Evolutionary conservation across 2,329 filamentous ascomycete species (phyloP), one percentile per base, ranked within the genome.

Genomic region (Fusarium buharicum): DNA sequence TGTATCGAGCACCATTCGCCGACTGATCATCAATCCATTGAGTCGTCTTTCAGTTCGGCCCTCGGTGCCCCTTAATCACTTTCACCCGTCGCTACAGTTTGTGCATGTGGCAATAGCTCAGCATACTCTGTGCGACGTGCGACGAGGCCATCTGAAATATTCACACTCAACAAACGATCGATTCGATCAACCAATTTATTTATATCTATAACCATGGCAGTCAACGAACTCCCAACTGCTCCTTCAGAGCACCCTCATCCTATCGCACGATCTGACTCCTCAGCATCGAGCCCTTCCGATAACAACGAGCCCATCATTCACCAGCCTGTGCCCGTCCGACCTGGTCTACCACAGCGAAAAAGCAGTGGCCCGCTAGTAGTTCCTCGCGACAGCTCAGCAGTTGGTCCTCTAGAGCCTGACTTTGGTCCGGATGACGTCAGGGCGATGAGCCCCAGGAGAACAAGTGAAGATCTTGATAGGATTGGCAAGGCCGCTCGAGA

Each of bases 361-460:
- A 91, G 89, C 68, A 94, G 90, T 73, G 90, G 90, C 54, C 92
- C 92, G 43, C 89, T 95, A 64, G 90, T 93, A 63, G 90, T 96
- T 34, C 89, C 90, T 31, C 86, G 91, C 67, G 90, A 94, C 72
- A 90, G 85, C 70, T 86, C 85, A 17, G 86, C 89, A 56, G 86
- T 92, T 59, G 90, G 91, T 65, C 86, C 91, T 31, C 79, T 89
- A 59, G 88, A 92, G 63, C 85, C 90, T 61, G 84, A 91, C 62
- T 91, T 93, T 68, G 92, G 93, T 22, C 90, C 93, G 20, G 90
- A 92, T 74, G 93, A 97, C 75, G 93, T 95, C 60, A 83, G 94
- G 71, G 91, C 92, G 59, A 98, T 99, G 94, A 97, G 93, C 74
- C 94, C 94, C 3, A 84, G 94, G 68, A 83, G 94, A 70, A 97